Evolutionary conservation across 2,329 filamentous ascomycete species (phyloP), one percentile per base, ranked within the genome.

Genomic region (Cryoendolithus antarcticus): DNA sequence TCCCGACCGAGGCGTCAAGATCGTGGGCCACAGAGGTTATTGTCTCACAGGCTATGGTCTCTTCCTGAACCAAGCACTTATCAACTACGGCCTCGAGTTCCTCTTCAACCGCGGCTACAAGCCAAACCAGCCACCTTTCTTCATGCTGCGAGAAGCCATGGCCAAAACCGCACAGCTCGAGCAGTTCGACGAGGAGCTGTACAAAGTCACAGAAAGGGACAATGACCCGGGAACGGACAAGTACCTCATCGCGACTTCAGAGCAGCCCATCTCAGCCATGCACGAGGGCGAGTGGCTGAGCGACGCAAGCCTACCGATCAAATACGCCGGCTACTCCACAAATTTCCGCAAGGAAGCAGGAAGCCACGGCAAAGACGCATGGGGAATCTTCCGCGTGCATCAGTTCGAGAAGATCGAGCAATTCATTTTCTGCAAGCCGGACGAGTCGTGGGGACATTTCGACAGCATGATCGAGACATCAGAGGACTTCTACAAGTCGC

Each of bases 321-420:
- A 86, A 71, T 82, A 70, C 50, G 67, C 86, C 32, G 91, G 91
- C 6, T 95, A 89, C 69, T 88, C 80, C 52, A 94, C 89, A 24
- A 95, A 88, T 63, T 98, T 94, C 70, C 76, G 91, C 51, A 88
- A 93, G 65, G 91, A 98, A 62, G 91, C 91, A 31, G 91, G 91
- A 39, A 80, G 84, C 12, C 89, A 91, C 57, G 82, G 86, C 24
- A 82, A 86, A 59, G 86, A 98, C 60, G 89, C 89, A 1, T 98
- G 91, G 91, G 91, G 91, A 41, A 86, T 96, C 45, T 98, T 95
- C 74, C 81, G 91, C 48, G 88, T 96, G 21, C 91, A 98, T 62
- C 89, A 98, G 62, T 98, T 96, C 56, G 89, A 96, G 62, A 95
- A 93, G 74, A 75, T 85, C 38, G 82, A 88, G 57, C 83, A 86